Base-by-base conservation (phyloP, 805 yeast species). In the Danielia reshetovae region DNA sequence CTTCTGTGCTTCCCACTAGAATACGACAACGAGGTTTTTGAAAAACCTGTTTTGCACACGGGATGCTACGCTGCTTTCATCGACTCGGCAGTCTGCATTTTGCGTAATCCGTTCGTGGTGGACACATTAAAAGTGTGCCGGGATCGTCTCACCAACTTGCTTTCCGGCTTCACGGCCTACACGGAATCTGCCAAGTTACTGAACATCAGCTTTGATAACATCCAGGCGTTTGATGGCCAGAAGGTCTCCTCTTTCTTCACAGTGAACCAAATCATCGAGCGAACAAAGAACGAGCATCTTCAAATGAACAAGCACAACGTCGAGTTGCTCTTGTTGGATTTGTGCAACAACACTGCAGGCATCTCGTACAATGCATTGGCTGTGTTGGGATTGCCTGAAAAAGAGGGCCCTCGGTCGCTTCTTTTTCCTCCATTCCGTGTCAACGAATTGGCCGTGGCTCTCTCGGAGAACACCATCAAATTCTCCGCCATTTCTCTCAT, bases 361-460 rank as follows among this genome's bases (percentile, higher is more conserved):
- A 32, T 28, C 9, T 34, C 47, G 5, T 37, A 37, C 29, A 27
- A 30, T 18, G 57, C 73, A 5, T 56, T 66, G 46, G 73, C 70
- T 5, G 48, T 67, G 10, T 44, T 66, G 32, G 43, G 49, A 3
- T 37, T 56, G 12, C 54, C 56, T 6, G 27, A 30, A n/a, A 46
- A 43, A 14, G 29, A 29, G 6, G 42, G 36, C 3, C 39, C 58
- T 1, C 49, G 72, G 18, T 55, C 61, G 7, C 56, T 67, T 22
- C 35, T 67, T 42, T 66, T 48, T 41, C 72, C 73, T 7, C 73
- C 73, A 2, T 66, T 67, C 42, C 42, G 73, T 31, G 42, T 62
- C 32, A 62, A 63, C 39, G 70, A 64, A 35, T 47, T 63, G 14
- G 45, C 60, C 10, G 46, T 61, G 31, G 32, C 49, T 18, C 40